Percentiles rank a stretch among this genome's conserved stretches.
These are phyloP conservation scores for Aspergillus panamensis DNA, from an alignment of 495 filamentous ascomycete species.

Conservation along the genomic window DNA sequence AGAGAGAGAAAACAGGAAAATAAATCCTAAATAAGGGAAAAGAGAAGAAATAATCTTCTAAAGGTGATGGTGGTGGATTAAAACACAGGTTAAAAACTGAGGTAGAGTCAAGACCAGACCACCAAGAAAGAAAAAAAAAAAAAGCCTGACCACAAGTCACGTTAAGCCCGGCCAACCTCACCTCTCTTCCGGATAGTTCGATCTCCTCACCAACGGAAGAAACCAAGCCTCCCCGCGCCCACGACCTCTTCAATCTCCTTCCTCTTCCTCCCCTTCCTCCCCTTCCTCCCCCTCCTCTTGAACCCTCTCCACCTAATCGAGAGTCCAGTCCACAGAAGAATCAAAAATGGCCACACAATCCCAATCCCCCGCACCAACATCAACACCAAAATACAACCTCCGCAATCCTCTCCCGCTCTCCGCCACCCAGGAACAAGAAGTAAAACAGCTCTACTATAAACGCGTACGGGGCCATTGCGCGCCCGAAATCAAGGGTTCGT, in stretches of 20 bases:
- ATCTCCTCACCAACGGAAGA: too few species aligned
- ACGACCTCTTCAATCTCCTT: background rate
- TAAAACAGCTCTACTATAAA: slow-evolving; percentile 85
- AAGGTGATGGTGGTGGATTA: too few species aligned
- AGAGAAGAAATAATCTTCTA: too few species aligned
- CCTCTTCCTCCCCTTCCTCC: background rate
- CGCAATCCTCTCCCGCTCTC: slow-evolving; percentile 91
- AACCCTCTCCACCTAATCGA: background rate
- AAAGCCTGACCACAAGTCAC: slow-evolving; percentile 1
- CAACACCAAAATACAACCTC: slow-evolving; percentile 37
- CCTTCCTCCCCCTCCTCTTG: background rate
- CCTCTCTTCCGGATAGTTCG: background rate
- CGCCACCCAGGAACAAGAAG: slow-evolving; percentile 84
- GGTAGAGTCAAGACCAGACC: too few species aligned
- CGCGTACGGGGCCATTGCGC: slow-evolving; percentile 75
- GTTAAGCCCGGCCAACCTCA: background rate
- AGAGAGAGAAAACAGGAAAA: background rate
- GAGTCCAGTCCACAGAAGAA: background rate
- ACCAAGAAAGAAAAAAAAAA: slow-evolving; percentile 1
- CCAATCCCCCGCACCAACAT: background rate
- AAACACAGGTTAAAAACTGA: too few species aligned
- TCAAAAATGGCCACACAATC: slow-evolving; percentile 20
- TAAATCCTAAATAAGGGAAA: too few species aligned
- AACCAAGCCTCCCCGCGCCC: background rate
- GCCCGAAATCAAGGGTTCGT: slow-evolving; percentile 77